Evolutionary conservation across 2,329 filamentous ascomycete species (phyloP).

Genomic region (Trichoderma atroviride): DNA sequence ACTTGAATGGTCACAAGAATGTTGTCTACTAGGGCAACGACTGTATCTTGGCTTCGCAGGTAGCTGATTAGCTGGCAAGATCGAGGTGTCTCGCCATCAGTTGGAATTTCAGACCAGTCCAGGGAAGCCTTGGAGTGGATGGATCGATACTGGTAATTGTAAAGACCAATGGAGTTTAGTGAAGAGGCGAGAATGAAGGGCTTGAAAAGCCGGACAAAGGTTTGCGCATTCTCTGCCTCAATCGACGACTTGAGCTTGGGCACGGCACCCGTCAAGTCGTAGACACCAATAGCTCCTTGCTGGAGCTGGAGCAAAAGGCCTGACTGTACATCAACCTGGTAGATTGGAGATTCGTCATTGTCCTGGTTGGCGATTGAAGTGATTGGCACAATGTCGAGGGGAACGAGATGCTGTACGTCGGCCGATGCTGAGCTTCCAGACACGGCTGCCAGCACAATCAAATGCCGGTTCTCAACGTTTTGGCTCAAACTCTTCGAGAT

Average conservation of each 20-base stretch:
- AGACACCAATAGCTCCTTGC: conserved; percentile 58
- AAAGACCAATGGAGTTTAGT: conserved; percentile 58
- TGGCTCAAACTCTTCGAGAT: conserved; percentile 46
- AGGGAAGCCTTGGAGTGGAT: conserved; percentile 55
- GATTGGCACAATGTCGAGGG: conserved; percentile 46
- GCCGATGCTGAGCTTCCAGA: conserved; percentile 33
- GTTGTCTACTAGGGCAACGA: conserved; percentile 64
- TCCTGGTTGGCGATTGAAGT: conserved; percentile 31
- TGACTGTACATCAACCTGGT: conserved; percentile 63
- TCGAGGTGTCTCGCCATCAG: conserved; percentile 41
- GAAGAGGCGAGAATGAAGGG: conserved; percentile 68
- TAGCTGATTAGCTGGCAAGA: conserved; percentile 58
- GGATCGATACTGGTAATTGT: conserved; percentile 70
- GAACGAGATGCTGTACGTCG: conserved; percentile 42
- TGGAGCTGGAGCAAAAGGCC: conserved; percentile 65
- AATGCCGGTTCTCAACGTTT: conserved; percentile 37
- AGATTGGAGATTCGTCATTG: conserved; percentile 37
- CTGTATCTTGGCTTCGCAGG: conserved; percentile 67
- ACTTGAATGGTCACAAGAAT: conserved; percentile 70
- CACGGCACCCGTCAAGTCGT: conserved; percentile 64
- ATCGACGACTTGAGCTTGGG: conserved; percentile 62
- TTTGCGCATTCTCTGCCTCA: conserved; percentile 54
- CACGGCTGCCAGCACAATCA: conserved; percentile 40
- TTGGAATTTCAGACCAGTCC: conserved; percentile 47
- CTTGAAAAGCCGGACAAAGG: conserved; percentile 68